Evolutionary conservation across 345 rosid genomes (phyloP), one percentile per base, ranked within the genome.

Genomic region (Turnera subulata): DNA sequence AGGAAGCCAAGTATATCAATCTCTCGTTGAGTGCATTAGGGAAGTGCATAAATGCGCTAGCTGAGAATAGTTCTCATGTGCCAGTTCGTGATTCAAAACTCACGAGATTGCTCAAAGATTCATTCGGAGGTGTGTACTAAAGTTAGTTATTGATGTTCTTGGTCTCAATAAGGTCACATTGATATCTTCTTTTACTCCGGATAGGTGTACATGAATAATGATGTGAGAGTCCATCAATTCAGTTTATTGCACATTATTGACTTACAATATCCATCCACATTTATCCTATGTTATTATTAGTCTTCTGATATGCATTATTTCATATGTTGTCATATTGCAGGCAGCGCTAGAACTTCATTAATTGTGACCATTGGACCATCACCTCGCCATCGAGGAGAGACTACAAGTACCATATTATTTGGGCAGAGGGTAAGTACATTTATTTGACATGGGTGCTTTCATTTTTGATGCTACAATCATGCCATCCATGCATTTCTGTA

Each of bases 21-120:
- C 75, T 70, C 47, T 70, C 75, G 19, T 56, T 70, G 37, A 70
- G 75, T 64, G 69, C 74, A 64, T 37, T 70, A 55, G 74, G 74
- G 23, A 70, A 70, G 57, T 70, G 70, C 62, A 70, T 70, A 59
- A 70, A 70, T 58, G 75, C 75, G 29, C 61, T 70, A 61, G 75
- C 75, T 46, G 75, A 70, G 56, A 70, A 59, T 50, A 64, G 66
- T 19, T 7, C 70, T 40, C 75, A 70, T 48, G 75, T 70, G 49
- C 75, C 75, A n/a, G 58, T 70, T 33, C 75, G 75, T 19, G 75
- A 70, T 70, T 70, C 75, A 48, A 70, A 70, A 53, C 70, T 64
- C 38, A 70, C 70, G 9, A 59, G 75, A 26, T 40, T 70, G 60
- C 75, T 70, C 18, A 70, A 55, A 29, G 75, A 70, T 64, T 70